Conservation (phyloP, 176 grass and related monocot species). For the Puccinellia tenuiflora region DNA sequence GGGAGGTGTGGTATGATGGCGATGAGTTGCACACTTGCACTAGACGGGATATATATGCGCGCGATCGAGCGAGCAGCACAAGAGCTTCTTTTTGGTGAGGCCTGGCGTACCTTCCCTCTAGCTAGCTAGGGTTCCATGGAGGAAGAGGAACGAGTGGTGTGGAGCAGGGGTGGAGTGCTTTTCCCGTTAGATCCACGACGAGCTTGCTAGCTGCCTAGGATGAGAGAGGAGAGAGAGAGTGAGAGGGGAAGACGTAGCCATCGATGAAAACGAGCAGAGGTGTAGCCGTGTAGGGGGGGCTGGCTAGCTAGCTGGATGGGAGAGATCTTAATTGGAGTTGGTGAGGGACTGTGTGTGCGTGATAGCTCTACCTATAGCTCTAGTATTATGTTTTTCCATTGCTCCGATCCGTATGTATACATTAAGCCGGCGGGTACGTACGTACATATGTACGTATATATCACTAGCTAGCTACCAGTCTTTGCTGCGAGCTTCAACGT, state of each 20-base stretch:
- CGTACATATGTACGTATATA: background rate
- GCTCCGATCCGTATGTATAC: conserved; percentile 13
- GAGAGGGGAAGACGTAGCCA: background rate
- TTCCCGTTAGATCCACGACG: background rate
- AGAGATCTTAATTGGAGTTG: conserved; percentile 52
- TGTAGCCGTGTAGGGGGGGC: too few species aligned
- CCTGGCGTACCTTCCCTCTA: too few species aligned
- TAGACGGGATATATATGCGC: conserved; percentile 29
- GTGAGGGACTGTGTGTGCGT: conserved; percentile 20
- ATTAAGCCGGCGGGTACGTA: background rate
- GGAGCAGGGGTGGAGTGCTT: conserved; percentile 25
- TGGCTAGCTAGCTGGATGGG: background rate
- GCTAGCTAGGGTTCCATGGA: background rate
- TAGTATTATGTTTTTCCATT: conserved; percentile 28
- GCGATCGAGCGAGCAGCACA: background rate
- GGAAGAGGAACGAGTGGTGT: conserved; percentile 16
- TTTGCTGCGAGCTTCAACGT: background rate
- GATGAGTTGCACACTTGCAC: background rate
- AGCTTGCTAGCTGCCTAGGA: background rate
- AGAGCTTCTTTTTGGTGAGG: conserved; percentile 1
- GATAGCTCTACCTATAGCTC: conserved; percentile 30
- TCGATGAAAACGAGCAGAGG: background rate
- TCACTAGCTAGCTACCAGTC: background rate
- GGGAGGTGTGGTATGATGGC: background rate
- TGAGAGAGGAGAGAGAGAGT: background rate